These are phyloP conservation scores for Sphaerobolus stellatus DNA, from an alignment of 1,284 basidiomycete species.

Conservation along the genomic window DNA sequence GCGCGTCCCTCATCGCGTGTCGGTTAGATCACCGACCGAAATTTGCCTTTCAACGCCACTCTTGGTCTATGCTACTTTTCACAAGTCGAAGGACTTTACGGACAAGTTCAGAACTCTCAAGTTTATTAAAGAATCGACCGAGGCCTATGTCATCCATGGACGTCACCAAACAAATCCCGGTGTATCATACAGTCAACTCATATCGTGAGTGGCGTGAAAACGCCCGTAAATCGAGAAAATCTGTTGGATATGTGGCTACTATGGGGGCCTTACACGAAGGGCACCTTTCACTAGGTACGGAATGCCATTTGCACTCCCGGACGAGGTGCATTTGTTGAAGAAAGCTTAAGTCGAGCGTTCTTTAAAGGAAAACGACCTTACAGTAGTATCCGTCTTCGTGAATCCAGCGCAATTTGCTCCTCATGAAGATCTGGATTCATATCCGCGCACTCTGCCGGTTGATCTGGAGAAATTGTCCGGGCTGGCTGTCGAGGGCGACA, in stretches of 20 bases:
- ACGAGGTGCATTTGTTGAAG: constrained; percentile 14
- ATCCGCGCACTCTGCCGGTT: constrained; percentile 80
- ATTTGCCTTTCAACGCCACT: no score
- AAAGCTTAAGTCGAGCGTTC: constrained; percentile 58
- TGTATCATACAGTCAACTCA: constrained; percentile 70
- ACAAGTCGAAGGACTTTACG: neutral
- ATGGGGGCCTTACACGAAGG: constrained; percentile 98
- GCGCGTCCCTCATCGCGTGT: neutral
- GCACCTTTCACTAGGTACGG: constrained; percentile 83
- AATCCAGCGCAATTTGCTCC: constrained; percentile 98
- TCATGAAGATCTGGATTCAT: constrained; percentile 88
- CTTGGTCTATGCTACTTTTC: neutral
- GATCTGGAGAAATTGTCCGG: constrained; percentile 57
- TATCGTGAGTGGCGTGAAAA: constrained; percentile 77
- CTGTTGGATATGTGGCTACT: constrained; percentile 91
- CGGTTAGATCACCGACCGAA: no score
- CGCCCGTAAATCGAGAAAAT: constrained; percentile 58
- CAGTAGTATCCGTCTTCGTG: constrained; percentile 94
- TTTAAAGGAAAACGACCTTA: constrained; percentile 77
- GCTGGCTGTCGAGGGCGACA: constrained; percentile 20
- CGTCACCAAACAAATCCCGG: constrained; percentile 51
- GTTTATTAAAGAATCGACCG: neutral
- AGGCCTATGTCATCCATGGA: neutral
- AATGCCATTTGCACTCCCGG: neutral
- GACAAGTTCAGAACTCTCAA: neutral